Evolutionary conservation across 2,329 filamentous ascomycete genomes (phyloP), one percentile per base, ranked within the genome.

Genomic region (Ascochyta fabae): DNA sequence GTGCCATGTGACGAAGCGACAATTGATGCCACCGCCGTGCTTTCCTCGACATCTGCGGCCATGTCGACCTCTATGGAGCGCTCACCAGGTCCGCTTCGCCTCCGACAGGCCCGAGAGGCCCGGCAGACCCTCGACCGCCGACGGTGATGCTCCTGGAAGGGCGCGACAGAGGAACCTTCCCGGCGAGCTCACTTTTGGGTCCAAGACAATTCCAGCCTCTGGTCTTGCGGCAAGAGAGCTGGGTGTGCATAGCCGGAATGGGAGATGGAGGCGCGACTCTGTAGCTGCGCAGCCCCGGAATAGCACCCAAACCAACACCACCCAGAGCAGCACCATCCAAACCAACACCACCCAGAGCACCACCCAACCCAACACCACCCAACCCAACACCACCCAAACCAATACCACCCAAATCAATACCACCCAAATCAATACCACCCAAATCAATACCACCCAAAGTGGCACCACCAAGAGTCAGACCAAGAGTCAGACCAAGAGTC

Each of bases 21-120:
- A 74, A 75, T 79, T 79, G 72, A 80, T 81, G 78, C 77, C 72
- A 70, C 71, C 71, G 67, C 73, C 73, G 70, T 75, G 75, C 64
- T 68, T 75, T 35, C 66, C 74, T 58, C 75, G 71, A 69, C 72
- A 76, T 67, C 68, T 69, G 71, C 75, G 76, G 72, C 77, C 75
- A 72, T 73, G 78, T 66, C 70, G 76, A 64, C 72, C 75, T 66
- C 65, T 69, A 70, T 77, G 77, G 77, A 75, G 65, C 61, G 58
- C 69, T 39, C 61, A 60, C 48, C 76, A 76, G 62, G 64, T 73
- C 47, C 70, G 70, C 55, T 64, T 63, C 60, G 63, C 61, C 34
- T 69, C 67, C 48, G 56, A 66, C 38, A 56, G 36, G 27, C 58
- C 62, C 55, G 49, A 16, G 16, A 16, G 16, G 16, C 16, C 54